A percentile compares a stretch with the other conserved stretches of the same genome.
These are phyloP conservation scores for Leishmania tarentolae DNA, from an alignment of 208 protist genomes.

Conservation along the genomic window DNA sequence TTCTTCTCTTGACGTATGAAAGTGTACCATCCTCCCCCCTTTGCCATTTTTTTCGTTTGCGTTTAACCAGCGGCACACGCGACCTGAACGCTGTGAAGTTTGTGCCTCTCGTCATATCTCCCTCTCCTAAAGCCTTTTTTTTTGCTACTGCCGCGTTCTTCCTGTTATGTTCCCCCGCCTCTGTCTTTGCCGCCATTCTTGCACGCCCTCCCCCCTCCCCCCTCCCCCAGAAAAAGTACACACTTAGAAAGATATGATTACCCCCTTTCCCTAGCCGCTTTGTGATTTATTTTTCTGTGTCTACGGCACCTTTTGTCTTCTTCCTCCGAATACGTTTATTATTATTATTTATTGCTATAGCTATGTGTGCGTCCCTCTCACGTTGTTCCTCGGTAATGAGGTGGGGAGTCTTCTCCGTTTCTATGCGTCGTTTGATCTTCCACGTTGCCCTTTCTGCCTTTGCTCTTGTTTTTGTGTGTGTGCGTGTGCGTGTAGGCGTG, in stretches of 20 bases:
- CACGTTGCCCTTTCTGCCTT: neutral
- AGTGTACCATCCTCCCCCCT: neutral
- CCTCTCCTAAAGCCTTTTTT: no score
- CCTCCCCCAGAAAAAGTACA: neutral
- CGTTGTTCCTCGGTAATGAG: neutral
- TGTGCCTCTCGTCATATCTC: neutral
- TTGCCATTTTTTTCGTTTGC: neutral
- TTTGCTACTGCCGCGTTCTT: neutral
- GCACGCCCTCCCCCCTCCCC: neutral
- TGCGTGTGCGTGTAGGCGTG: conserved; percentile 2
- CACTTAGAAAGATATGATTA: neutral
- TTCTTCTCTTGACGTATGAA: neutral
- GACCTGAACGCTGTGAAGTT: neutral
- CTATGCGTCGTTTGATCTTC: neutral
- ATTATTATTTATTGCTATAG: neutral
- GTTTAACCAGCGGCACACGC: neutral
- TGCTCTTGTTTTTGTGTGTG: neutral
- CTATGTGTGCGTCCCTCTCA: neutral
- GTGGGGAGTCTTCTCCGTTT: neutral
- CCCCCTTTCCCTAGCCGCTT: neutral
- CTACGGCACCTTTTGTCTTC: neutral
- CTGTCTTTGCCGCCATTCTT: neutral
- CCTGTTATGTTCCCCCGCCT: neutral
- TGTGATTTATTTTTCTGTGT: neutral
- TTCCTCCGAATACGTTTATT: neutral